phyloP scores from a whole-genome alignment of 768 basidiomycete genomes.

The Butyriboletus loyo region DNA sequence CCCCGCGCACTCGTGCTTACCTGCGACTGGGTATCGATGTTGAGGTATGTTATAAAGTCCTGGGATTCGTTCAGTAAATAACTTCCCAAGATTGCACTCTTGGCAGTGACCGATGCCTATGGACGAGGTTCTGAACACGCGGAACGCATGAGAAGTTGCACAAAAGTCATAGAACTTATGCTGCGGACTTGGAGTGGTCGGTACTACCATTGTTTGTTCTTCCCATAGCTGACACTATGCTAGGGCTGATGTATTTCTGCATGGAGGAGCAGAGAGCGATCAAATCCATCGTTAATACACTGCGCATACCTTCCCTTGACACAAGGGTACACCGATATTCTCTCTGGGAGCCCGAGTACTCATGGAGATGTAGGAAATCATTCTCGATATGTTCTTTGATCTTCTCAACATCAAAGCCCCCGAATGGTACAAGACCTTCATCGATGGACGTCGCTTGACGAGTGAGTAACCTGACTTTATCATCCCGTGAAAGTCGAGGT shows the following conservation, averaged over 20 bases:
- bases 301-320: slow-evolving; percentile 85
- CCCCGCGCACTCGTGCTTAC: slow-evolving; percentile 75
- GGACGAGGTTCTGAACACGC: slow-evolving; percentile 76
- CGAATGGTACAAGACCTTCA: slow-evolving; percentile 91
- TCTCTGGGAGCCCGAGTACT: slow-evolving; percentile 3
- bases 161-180: slow-evolving; percentile 78
- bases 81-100: slow-evolving; percentile 66
- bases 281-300: slow-evolving; percentile 75
- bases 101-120: slow-evolving; percentile 90
- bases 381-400: slow-evolving; percentile 93
- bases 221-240: slow-evolving; percentile 4
- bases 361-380: slow-evolving; percentile 65
- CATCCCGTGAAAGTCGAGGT: not conserved
- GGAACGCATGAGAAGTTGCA: slow-evolving; percentile 75
- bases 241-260: slow-evolving; percentile 91
- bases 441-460: slow-evolving; percentile 83
- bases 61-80: not conserved
- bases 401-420: slow-evolving; percentile 88
- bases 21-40: slow-evolving; percentile 81
- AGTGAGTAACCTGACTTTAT: slow-evolving; percentile 46
- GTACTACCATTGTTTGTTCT: slow-evolving; percentile 24
- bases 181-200: slow-evolving; percentile 91
- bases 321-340: slow-evolving; percentile 54
- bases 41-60: slow-evolving; percentile 55
- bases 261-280: slow-evolving; percentile 87